phyloP scores from a whole-genome alignment of 768 basidiomycete species.

The Gloeophyllum trabeum region DNA sequence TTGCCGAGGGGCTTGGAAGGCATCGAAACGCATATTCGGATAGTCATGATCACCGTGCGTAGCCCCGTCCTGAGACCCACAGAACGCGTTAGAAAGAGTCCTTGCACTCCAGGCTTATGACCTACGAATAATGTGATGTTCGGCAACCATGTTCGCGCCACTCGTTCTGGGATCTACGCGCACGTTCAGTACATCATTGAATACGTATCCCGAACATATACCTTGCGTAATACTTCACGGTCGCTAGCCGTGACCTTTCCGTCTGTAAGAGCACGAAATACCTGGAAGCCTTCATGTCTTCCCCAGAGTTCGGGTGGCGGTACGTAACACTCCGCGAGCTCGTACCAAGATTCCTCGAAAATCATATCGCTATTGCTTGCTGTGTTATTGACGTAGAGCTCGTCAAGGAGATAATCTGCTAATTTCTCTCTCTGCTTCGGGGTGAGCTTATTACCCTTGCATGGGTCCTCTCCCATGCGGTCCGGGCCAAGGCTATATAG shows the following conservation, averaged over 20 bases:
- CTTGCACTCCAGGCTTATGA: not conserved
- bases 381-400: not conserved
- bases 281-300: not conserved
- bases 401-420: not conserved
- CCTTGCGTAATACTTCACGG: not conserved
- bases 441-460: no score
- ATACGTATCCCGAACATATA: not conserved
- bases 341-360: not conserved
- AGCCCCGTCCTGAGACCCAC: not conserved
- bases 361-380: not conserved
- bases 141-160: not conserved
- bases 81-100: not conserved
- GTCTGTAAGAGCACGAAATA: not conserved
- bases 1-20: not conserved
- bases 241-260: not conserved
- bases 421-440: not conserved
- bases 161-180: not conserved
- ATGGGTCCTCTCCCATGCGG: no score
- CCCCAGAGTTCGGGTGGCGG: not conserved
- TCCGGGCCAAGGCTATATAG: no score
- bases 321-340: not conserved
- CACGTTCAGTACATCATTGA: not conserved
- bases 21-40: not conserved
- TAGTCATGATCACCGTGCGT: not conserved
- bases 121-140: not conserved